Evolutionary conservation across 2,329 filamentous ascomycete genomes (phyloP), one percentile per base, ranked within the genome.

Genomic region (Teratosphaeria viscida): DNA sequence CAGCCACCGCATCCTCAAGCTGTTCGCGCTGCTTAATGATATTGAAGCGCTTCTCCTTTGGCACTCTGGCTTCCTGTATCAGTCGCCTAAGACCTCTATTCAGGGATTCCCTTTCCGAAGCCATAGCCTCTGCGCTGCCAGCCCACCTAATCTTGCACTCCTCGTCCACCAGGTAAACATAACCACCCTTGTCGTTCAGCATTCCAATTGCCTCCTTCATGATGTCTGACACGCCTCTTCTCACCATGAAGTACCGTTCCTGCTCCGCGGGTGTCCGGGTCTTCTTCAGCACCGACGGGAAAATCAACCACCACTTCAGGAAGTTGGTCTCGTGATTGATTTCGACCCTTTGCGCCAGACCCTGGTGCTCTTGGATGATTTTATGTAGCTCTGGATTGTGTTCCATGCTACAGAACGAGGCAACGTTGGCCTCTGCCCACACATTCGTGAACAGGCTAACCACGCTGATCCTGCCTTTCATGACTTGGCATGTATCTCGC

Each of bases 141-240:
- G 92, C 94, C 94, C 94, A 99, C 59, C 94, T 83, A 66, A 99
- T 95, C 75, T 85, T 88, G 73, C 91, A 96, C 64, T 92, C 81
- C 63, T 85, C 80, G 72, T 99, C 94, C 60, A 99, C 80, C 55
- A 99, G 80, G 74, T 96, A 99, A 4, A 92, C 87, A 76, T 96
- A 97, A 43, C 92, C 92, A 37, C 96, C 92, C 75, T 92, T 95
- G 65, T 85, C 85, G 75, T 99, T 99, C 71, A 95, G 77, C 71
- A 95, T 73, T 5, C 83, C 84, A 67, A 86, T 81, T 4, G 81
- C 78, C 68, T 85, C 82, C 64, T 81, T 78, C 49, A 85, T 76
- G 19, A 77, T 72, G 55, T 84, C 80, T 14, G 74, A 78, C 26
- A 86, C 75, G 2, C 83, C 83, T 61, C 77, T 81, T 61, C 79